Evolutionary conservation across 2,329 filamentous ascomycete genomes (phyloP).

Genomic region (Fusarium sterilihyphosum): DNA sequence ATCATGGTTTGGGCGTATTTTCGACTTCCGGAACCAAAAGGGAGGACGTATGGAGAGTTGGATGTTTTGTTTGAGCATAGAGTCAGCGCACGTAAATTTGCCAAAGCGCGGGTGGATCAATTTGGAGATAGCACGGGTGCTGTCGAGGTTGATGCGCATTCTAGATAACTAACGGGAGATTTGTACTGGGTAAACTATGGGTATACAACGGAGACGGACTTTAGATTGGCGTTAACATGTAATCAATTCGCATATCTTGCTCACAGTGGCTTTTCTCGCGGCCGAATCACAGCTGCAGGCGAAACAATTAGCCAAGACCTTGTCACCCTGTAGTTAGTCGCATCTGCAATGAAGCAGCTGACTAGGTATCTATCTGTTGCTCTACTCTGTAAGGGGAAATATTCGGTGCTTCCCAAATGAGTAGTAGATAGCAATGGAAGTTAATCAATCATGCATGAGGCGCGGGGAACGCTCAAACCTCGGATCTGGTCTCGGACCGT

Average conservation of each 20-base stretch:
- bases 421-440: not conserved
- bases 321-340: not conserved
- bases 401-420: not conserved
- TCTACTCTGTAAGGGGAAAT: not conserved
- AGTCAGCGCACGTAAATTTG: slow-evolving; percentile 55
- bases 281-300: not conserved
- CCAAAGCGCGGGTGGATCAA: slow-evolving; percentile 33
- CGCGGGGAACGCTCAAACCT: not conserved
- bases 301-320: not conserved
- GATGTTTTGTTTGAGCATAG: slow-evolving; percentile 63
- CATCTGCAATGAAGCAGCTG: not conserved
- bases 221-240: not conserved
- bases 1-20: slow-evolving; percentile 61
- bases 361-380: not conserved
- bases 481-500: slow-evolving; percentile 5
- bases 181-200: not conserved
- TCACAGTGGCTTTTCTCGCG: not conserved
- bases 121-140: slow-evolving; percentile 29
- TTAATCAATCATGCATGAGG: not conserved
- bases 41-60: slow-evolving; percentile 63
- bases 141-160: slow-evolving; percentile 22
- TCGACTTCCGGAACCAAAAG: slow-evolving; percentile 63
- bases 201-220: not conserved
- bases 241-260: not conserved
- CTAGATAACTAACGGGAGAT: not conserved